Evolutionary conservation across 2,329 filamentous ascomycete species (phyloP).

Genomic region (Colletotrichum sojae): DNA sequence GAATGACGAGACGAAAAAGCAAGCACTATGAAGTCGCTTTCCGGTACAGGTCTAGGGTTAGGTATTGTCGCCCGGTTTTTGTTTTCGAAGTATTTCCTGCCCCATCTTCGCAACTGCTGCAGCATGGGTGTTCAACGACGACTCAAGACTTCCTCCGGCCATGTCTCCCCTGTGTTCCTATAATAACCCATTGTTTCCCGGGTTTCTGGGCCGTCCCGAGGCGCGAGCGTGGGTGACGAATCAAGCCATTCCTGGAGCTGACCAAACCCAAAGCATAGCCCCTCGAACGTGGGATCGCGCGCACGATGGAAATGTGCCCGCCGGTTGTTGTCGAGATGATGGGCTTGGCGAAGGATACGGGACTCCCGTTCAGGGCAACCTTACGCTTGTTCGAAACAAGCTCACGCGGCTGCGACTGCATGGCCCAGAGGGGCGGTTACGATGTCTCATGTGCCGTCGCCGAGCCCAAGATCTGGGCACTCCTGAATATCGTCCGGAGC

Average conservation of each 20-base stretch:
- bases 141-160: not conserved
- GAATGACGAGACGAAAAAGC: conserved; percentile 31
- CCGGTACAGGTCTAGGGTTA: too few species aligned
- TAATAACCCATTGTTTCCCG: conserved; percentile 2
- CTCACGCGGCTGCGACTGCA: conserved; percentile 14
- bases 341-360: conserved; percentile 16
- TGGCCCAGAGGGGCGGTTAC: not conserved
- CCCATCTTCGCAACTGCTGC: not conserved
- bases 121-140: not conserved
- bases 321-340: not conserved
- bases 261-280: conserved; percentile 1
- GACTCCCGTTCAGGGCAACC: not conserved
- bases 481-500: conserved; percentile 23
- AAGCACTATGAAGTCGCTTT: not conserved
- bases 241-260: conserved; percentile 7
- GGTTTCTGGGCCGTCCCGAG: not conserved
- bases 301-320: conserved; percentile 6
- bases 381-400: conserved; percentile 30
- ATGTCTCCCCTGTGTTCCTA: not conserved
- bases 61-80: not conserved
- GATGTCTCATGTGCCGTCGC: conserved; percentile 24
- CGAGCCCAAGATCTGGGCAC: conserved; percentile 3
- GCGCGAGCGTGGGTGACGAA: not conserved
- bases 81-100: not conserved
- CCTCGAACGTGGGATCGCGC: conserved; percentile 13